These are phyloP conservation scores for Margaritispora aquatica DNA, from an alignment of 495 filamentous ascomycete genomes.

Conservation along the genomic window DNA sequence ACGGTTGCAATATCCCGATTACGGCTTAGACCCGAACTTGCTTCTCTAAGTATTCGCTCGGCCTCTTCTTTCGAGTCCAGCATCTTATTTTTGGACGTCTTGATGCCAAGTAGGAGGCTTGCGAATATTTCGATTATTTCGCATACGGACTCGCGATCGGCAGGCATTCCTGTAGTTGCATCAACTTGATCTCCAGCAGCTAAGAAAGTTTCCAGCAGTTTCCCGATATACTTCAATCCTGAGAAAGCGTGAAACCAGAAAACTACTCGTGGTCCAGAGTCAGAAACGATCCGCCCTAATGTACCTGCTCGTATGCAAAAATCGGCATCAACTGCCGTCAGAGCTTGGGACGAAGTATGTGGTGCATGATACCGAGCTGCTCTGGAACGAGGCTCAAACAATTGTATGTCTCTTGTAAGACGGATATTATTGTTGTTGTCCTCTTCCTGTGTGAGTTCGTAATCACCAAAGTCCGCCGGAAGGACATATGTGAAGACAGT, in stretches of 20 bases:
- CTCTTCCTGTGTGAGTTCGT: slow-evolving; percentile 72
- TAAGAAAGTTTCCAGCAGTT: slow-evolving; percentile 47
- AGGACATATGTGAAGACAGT: slow-evolving; percentile 68
- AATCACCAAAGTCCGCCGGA: slow-evolving; percentile 57
- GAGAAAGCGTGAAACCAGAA: slow-evolving; percentile 63
- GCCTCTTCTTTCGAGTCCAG: slow-evolving; percentile 27
- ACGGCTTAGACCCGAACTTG: slow-evolving; percentile 65
- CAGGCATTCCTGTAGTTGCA: slow-evolving; percentile 27
- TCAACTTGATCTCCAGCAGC: slow-evolving; percentile 37
- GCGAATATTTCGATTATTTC: slow-evolving; percentile 61
- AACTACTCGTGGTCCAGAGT: slow-evolving; percentile 51
- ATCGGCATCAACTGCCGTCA: slow-evolving; percentile 31
- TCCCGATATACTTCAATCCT: slow-evolving; percentile 59
- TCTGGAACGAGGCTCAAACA: slow-evolving; percentile 39
- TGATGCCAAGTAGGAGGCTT: slow-evolving; percentile 32
- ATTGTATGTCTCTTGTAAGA: slow-evolving; percentile 42
- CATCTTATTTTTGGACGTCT: neutral
- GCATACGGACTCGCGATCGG: slow-evolving; percentile 43
- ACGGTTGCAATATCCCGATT: slow-evolving; percentile 75
- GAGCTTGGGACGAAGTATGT: slow-evolving; percentile 3
- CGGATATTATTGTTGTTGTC: slow-evolving; percentile 68
- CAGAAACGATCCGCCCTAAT: slow-evolving; percentile 62
- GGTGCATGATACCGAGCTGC: neutral
- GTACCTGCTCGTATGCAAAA: slow-evolving; percentile 57
- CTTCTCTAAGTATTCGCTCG: slow-evolving; percentile 53